These are phyloP conservation scores for Nymphaea colorata DNA, from an alignment of 164 flowering plant species.

Conservation along the genomic window DNA sequence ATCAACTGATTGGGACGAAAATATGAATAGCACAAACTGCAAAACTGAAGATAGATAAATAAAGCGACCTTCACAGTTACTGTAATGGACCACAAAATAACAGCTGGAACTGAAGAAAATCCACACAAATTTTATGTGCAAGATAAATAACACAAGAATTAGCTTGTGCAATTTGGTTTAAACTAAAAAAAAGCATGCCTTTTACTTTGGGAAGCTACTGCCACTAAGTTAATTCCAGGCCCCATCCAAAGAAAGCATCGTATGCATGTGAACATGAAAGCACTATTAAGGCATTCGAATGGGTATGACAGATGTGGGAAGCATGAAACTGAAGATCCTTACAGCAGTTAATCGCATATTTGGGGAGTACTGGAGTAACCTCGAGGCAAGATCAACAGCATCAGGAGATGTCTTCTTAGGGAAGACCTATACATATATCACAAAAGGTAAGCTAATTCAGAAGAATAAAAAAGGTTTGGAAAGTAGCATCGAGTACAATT, in stretches of 20 bases:
- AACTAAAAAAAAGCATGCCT: not conserved
- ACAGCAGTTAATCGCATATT: constrained; percentile 81
- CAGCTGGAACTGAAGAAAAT: too few relatives aligned
- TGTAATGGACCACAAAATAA: too few relatives aligned
- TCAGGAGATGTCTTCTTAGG: constrained; percentile 80
- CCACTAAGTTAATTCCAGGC: not conserved
- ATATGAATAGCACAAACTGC: too few relatives aligned
- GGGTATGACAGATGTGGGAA: not conserved
- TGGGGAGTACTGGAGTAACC: constrained; percentile 95
- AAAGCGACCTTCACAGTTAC: too few relatives aligned
- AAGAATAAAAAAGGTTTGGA: not conserved
- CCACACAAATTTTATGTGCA: too few relatives aligned
- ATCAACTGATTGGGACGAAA: too few relatives aligned
- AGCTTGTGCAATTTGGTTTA: too few relatives aligned
- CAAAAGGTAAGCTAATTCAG: not conserved
- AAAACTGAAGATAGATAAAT: too few relatives aligned
- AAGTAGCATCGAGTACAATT: not conserved
- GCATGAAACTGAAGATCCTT: constrained; percentile 23
- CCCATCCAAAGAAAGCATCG: not conserved
- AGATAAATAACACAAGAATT: too few relatives aligned
- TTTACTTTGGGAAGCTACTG: not conserved
- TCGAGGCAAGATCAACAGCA: constrained; percentile 93
- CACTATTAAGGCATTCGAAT: not conserved
- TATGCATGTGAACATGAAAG: not conserved
- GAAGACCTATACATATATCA: constrained; percentile 46